Evolutionary conservation across 331 rosid genomes (phyloP), one percentile per base, ranked within the genome.

Genomic region (Arachis monticola): DNA sequence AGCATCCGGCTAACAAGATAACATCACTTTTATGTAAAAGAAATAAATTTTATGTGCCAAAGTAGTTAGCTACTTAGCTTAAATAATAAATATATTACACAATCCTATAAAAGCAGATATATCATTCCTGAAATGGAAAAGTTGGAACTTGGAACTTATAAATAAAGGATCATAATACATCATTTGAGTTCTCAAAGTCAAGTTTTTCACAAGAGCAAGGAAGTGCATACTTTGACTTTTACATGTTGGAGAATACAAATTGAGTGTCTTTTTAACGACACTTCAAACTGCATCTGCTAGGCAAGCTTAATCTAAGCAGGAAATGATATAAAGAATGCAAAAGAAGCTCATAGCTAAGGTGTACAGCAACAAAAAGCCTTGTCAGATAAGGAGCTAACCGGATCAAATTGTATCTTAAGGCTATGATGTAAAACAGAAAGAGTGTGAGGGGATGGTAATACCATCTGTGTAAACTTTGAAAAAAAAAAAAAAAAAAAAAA

Each of bases 241-340:
- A 10, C 44, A 67, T 51, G 67, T 47, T 65, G 65, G 41, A 51
- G 50, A 22, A 17, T 32, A 60, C 13, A 10, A 5, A 30, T 17
- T 48, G 69, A 70, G 27, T 55, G 51, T 14, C 10, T 45, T 53
- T 64, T 57, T 67, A 27, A 47, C 13, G 46, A 67, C 14, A 72
- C 61, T 44, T 48, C 45, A 72, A 60, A 67, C 30, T 59, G 57
- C n/a, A 8, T 48, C 12, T 32, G 45, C 5, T 5, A 3, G 8
- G 73, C 31, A 81, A 57, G 10, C 56, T 80, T 68, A 52, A 70
- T 50, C 65, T 59, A 70, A 59, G 14, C 46, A 55, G 45, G 50
- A 80, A 62, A 63, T 40, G 17, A 11, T 47, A 41, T 38, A 41
- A 8, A 32, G 17, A 64, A 74, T 67, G 31, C 47, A 46, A 35